These are phyloP conservation scores for Trichoderma gracile DNA, from an alignment of 2,329 filamentous ascomycete genomes.

Conservation along the genomic window DNA sequence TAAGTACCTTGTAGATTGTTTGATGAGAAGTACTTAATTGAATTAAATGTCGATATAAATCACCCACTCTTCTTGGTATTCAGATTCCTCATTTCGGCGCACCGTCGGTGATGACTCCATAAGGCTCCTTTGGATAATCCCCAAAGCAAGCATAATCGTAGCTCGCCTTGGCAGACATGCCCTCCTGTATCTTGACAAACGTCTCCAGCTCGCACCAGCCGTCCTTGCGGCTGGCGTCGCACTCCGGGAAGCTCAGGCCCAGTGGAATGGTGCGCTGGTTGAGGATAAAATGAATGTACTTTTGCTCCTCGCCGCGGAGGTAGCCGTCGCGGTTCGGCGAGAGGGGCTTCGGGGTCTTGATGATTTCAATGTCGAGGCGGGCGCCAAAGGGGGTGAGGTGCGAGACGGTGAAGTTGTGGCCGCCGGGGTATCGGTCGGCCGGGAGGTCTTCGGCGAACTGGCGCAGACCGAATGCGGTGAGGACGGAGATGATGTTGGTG, in stretches of 20 bases:
- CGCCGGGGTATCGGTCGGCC: conserved; percentile 53
- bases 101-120: conserved; percentile 45
- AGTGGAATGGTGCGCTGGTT: conserved; percentile 74
- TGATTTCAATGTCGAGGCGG: conserved; percentile 72
- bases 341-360: conserved; percentile 66
- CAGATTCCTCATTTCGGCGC: conserved; percentile 33
- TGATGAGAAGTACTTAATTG: no score
- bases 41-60: not conserved
- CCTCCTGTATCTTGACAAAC: conserved; percentile 63
- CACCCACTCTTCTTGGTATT: not conserved
- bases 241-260: conserved; percentile 64
- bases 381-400: conserved; percentile 72
- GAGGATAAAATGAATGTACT: conserved; percentile 72
- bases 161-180: conserved; percentile 57
- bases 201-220: conserved; percentile 75
- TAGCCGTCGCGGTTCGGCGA: conserved; percentile 57
- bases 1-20: not conserved
- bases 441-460: conserved; percentile 66
- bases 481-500: conserved; percentile 68
- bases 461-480: conserved; percentile 70
- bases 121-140: conserved; percentile 43
- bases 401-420: conserved; percentile 64
- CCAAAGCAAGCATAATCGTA: conserved; percentile 69
- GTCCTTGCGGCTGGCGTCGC: conserved; percentile 62
- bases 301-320: conserved; percentile 55